Evolutionary conservation across 2,329 filamentous ascomycete genomes (phyloP).

Genomic region (Xylariomycetidae sp.): DNA sequence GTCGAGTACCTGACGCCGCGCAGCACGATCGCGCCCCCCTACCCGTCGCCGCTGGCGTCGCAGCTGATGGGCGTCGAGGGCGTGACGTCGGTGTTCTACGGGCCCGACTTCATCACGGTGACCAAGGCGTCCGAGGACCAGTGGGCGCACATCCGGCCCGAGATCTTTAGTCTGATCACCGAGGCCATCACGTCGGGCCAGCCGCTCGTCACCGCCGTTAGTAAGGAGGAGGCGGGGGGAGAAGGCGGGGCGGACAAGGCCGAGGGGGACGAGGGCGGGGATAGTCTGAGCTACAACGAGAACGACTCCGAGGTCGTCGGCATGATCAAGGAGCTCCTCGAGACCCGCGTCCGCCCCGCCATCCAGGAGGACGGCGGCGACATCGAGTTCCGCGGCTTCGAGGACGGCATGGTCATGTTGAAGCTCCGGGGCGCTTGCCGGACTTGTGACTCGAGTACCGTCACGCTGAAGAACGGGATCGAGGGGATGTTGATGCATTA

Average conservation of each 20-base stretch:
- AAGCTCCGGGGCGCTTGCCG: slow-evolving; percentile 91
- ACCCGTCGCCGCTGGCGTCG: slow-evolving; percentile 86
- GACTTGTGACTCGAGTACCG: slow-evolving; percentile 94
- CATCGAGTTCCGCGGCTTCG: slow-evolving; percentile 90
- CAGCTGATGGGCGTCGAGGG: slow-evolving; percentile 91
- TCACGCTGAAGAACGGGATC: slow-evolving; percentile 95
- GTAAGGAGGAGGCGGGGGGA: slow-evolving; percentile 50
- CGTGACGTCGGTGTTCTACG: slow-evolving; percentile 92
- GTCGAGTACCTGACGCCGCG: slow-evolving; percentile 90
- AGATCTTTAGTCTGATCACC: slow-evolving; percentile 92
- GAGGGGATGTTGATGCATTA: slow-evolving; percentile 98
- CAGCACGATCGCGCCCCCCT: slow-evolving; percentile 79
- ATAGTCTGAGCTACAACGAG: slow-evolving; percentile 78
- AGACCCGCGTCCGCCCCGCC: slow-evolving; percentile 88
- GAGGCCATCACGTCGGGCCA: slow-evolving; percentile 84
- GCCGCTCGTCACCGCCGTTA: slow-evolving; percentile 68
- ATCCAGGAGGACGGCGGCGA: slow-evolving; percentile 98
- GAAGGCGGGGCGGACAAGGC: slow-evolving; percentile 26
- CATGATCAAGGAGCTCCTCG: slow-evolving; percentile 97
- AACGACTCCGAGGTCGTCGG: slow-evolving; percentile 91
- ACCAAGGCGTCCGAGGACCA: slow-evolving; percentile 84
- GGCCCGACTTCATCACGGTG: slow-evolving; percentile 92
- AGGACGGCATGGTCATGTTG: slow-evolving; percentile 75
- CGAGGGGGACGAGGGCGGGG: slow-evolving; percentile 50
- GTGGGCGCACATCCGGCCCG: slow-evolving; percentile 93